Percentiles rank a stretch among this genome's conserved stretches.
Conservation (phyloP, 2,329 filamentous ascomycete species). For the Xylaria sp. region DNA sequence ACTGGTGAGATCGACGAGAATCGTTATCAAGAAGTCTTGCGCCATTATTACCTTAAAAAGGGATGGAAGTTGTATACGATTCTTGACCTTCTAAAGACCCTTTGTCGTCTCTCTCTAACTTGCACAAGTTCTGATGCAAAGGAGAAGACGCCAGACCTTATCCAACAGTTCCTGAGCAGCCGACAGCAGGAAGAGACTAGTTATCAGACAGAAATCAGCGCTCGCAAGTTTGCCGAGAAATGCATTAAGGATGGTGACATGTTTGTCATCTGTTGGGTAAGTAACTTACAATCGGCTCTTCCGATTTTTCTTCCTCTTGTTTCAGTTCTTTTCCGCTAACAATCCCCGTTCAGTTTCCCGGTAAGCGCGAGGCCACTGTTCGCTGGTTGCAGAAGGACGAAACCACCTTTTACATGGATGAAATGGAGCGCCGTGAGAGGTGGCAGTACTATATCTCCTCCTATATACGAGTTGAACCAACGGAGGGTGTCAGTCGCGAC, state of each 20-base stretch:
- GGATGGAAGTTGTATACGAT: conserved; percentile 96
- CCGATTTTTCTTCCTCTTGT: neutral
- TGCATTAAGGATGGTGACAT: conserved; percentile 92
- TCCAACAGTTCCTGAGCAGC: conserved; percentile 85
- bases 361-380: conserved; percentile 74
- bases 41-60: conserved; percentile 88
- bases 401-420: conserved; percentile 86
- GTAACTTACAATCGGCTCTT: conserved; percentile 53
- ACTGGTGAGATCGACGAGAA: conserved; percentile 82
- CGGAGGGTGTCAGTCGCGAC: conserved; percentile 77
- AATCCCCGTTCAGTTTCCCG: conserved; percentile 67
- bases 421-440: conserved; percentile 82
- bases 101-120: conserved; percentile 82
- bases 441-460: conserved; percentile 98
- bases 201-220: conserved; percentile 88
- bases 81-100: conserved; percentile 84
- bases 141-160: conserved; percentile 92
- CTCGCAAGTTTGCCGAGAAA: conserved; percentile 91
- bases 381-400: conserved; percentile 77
- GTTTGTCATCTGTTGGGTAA: conserved; percentile 90
- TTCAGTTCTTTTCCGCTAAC: conserved; percentile 49
- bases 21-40: conserved; percentile 88
- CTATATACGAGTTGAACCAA: conserved; percentile 88
- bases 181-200: conserved; percentile 87
- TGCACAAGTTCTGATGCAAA: conserved; percentile 88